phyloP scores from a whole-genome alignment of 2,329 filamentous ascomycete species.

The Aspergillus amoenus region DNA sequence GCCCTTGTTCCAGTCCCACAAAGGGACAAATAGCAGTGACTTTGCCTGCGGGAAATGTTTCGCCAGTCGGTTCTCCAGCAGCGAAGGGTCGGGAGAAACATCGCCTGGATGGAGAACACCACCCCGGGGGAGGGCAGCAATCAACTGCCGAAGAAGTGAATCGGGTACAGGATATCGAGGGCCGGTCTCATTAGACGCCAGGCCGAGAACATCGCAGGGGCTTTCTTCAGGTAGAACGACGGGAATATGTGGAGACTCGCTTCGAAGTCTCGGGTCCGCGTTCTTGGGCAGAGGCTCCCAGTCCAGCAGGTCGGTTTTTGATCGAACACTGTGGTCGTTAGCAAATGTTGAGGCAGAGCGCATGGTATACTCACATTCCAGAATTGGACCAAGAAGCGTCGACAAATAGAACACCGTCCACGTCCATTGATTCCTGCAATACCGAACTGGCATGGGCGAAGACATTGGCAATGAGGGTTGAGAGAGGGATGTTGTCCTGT shows the following conservation, averaged over 20 bases:
- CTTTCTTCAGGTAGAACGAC: neutral
- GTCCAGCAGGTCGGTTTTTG: neutral
- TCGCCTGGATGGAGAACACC: neutral
- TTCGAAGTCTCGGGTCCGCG: neutral
- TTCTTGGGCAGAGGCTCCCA: constrained; percentile 4
- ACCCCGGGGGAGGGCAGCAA: neutral
- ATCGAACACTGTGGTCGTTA: neutral
- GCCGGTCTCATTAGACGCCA: neutral
- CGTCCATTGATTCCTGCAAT: constrained; percentile 41
- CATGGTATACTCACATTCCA: constrained; percentile 17
- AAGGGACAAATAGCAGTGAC: constrained; percentile 31
- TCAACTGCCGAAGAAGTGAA: neutral
- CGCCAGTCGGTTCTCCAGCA: constrained; percentile 7
- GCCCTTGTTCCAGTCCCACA: constrained; percentile 37
- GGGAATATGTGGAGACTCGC: neutral
- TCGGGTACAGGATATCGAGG: neutral
- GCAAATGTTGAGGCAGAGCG: neutral
- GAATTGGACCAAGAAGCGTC: constrained; percentile 20
- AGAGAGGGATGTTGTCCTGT: constrained; percentile 11
- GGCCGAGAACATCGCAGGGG: neutral
- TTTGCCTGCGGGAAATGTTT: constrained; percentile 24
- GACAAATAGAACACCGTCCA: constrained; percentile 37
- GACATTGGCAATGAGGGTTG: constrained; percentile 21
- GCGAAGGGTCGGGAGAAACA: neutral
- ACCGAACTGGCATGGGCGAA: constrained; percentile 46